Evolutionary conservation across 2,329 filamentous ascomycete species (phyloP), one percentile per base, ranked within the genome.

Genomic region (Hypocreales sp.): DNA sequence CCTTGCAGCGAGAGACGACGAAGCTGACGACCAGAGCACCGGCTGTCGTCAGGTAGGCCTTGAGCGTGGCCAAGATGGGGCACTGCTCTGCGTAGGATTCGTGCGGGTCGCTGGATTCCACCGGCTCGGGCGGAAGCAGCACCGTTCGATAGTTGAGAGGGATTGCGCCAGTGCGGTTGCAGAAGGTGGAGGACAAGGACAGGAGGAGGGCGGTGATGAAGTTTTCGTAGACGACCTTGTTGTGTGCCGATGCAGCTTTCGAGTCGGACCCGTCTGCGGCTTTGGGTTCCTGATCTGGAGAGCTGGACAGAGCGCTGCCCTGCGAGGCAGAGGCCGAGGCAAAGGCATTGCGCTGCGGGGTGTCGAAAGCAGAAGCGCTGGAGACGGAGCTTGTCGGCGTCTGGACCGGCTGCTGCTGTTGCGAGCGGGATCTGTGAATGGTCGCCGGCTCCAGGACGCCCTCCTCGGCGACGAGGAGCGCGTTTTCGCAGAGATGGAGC

Each of bases 1-100:
- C 64, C 20, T 56, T 50, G 22, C 64, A 60, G 21, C 55, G 42
- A 4, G 61, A 55, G 26, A 69, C 53, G 21, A 51, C 54, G 15
- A 72, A 40, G 22, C 56, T 58, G 15, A 70, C 49, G 10, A 72
- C 46, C 7, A 73, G 48, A 8, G 57, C 56, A 3, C 68, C 68
- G 0, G 62, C 64, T 2, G 64, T 71, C 5, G 67, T 72, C 27
- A 72, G 42, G 34, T 67, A 67, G 7, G 62, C 55, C 25, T 60
- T 58, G 11, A 72, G 55, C 6, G 61, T 67, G 3, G 61, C 67
- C 14, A 66, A 45, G 3, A 63, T 33, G 10, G 45, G 43, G 11
- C 39, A 31, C 9, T 32, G 32, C 24, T 37, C 38, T n/a, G 36
- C 17, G 10, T 29, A 25, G 8, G 32, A 26, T 17, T 33, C 37